phyloP scores from a whole-genome alignment of 495 filamentous ascomycete genomes.

The Talaromyces liani region DNA sequence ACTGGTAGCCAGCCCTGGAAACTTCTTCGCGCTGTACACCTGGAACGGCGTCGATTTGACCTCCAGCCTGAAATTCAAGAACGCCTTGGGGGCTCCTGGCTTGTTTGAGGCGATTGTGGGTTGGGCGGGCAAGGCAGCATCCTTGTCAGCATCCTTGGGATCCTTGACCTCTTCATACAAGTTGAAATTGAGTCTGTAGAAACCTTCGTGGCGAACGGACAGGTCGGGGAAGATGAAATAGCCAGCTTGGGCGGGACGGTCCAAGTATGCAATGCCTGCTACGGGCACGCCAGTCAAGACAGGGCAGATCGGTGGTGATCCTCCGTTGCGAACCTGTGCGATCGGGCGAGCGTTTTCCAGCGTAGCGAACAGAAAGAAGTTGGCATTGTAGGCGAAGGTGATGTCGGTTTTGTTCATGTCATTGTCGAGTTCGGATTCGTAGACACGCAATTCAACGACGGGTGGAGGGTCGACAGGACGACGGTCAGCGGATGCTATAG shows the following conservation, averaged over 20 bases:
- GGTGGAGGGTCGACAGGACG: conserved; percentile 95
- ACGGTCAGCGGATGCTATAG: conserved; percentile 82
- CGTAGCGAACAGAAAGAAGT: conserved; percentile 95
- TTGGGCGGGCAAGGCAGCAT: conserved; percentile 24
- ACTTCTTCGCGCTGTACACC: conserved; percentile 98
- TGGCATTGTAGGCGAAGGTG: conserved; percentile 89
- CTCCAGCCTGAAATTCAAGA: conserved; percentile 68
- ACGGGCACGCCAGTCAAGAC: conserved; percentile 94
- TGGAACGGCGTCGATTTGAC: conserved; percentile 82
- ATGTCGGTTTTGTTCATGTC: conserved; percentile 57
- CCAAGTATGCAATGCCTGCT: conserved; percentile 93
- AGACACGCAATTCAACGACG: conserved; percentile 87
- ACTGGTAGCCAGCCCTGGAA: conserved; percentile 88
- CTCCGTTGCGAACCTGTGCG: conserved; percentile 68
- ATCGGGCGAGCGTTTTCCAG: conserved; percentile 82
- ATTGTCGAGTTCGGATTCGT: conserved; percentile 60
- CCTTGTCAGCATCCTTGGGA: conserved; percentile 53
- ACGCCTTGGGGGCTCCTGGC: conserved; percentile 29
- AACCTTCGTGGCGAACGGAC: conserved; percentile 92
- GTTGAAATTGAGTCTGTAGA: conserved; percentile 82
- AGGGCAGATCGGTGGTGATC: conserved; percentile 62
- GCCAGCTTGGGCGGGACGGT: conserved; percentile 82
- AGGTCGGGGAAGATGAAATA: conserved; percentile 98
- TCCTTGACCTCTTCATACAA: conserved; percentile 92
- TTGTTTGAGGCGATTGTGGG: conserved; percentile 17